These are phyloP conservation scores for Aspergillus sp. DNA, from an alignment of 2,329 filamentous ascomycete genomes.

Conservation along the genomic window DNA sequence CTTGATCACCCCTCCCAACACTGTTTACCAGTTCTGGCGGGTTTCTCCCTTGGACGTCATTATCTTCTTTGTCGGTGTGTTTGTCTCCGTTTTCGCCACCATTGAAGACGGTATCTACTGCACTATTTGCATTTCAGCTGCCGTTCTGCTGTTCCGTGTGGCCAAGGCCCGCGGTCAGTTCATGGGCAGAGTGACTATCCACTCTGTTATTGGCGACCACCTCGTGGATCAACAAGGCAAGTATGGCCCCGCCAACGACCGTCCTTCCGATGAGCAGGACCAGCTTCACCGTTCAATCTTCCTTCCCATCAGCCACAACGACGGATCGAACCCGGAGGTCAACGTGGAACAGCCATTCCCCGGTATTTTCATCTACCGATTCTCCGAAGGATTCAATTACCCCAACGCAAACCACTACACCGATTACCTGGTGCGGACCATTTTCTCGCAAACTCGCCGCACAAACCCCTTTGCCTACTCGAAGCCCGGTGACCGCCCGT, in stretches of 20 bases:
- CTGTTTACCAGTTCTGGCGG: conserved; percentile 90
- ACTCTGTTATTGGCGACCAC: conserved; percentile 74
- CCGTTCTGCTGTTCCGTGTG: conserved; percentile 73
- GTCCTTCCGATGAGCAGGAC: conserved; percentile 34
- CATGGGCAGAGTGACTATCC: conserved; percentile 74
- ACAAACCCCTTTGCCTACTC: conserved; percentile 63
- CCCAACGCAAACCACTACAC: conserved; percentile 87
- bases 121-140: conserved; percentile 70
- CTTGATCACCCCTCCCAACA: conserved; percentile 83
- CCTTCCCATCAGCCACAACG: conserved; percentile 76
- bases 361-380: conserved; percentile 92
- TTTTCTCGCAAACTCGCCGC: conserved; percentile 66
- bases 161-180: conserved; percentile 77
- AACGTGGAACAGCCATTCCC: conserved; percentile 76
- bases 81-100: conserved; percentile 78
- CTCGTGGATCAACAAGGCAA: conserved; percentile 58
- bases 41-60: conserved; percentile 84
- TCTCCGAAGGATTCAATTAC: conserved; percentile 92
- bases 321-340: conserved; percentile 82
- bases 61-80: conserved; percentile 87
- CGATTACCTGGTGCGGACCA: conserved; percentile 64
- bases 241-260: conserved; percentile 45
- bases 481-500: conserved; percentile 71
- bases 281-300: conserved; percentile 67
- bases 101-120: conserved; percentile 93